phyloP scores from a whole-genome alignment of 257 asterid species.

The Ilex asprella region DNA sequence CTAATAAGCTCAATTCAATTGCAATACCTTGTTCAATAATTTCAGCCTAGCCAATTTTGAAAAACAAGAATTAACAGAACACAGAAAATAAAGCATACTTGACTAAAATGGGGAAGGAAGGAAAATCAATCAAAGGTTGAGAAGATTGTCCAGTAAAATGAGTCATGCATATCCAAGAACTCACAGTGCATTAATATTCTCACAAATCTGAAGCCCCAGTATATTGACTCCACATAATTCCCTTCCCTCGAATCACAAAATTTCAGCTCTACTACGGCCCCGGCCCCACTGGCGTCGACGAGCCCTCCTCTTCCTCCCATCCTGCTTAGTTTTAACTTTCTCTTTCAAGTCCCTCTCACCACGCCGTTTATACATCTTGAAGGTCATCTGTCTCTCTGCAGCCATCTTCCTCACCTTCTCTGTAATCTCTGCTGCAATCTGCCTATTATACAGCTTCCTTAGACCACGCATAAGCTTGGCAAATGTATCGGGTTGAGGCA shows the following conservation, averaged over 20 bases:
- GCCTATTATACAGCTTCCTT: conserved; percentile 68
- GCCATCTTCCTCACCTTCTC: conserved; percentile 87
- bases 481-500: conserved; percentile 98
- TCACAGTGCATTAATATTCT: too few species aligned
- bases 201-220: too few species aligned
- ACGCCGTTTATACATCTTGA: conserved; percentile 88
- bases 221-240: too few species aligned
- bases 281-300: conserved; percentile 64
- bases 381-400: conserved; percentile 67
- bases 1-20: too few species aligned
- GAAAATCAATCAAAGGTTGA: too few species aligned
- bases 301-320: conserved; percentile 73
- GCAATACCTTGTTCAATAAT: too few species aligned
- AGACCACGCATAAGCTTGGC: conserved; percentile 81
- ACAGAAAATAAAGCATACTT: too few species aligned
- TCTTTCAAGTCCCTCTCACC: conserved; percentile 84
- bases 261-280: conserved; percentile 34
- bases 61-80: too few species aligned
- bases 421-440: conserved; percentile 83
- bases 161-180: too few species aligned
- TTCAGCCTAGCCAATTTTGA: too few species aligned
- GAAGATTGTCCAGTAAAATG: too few species aligned
- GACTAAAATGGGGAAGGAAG: too few species aligned
- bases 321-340: conserved; percentile 50
- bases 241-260: conserved; percentile 20